A percentile compares a stretch with the other conserved stretches of the same genome.
phyloP scores from a whole-genome alignment of 768 basidiomycete species.

The Ephemerocybe angulata region DNA sequence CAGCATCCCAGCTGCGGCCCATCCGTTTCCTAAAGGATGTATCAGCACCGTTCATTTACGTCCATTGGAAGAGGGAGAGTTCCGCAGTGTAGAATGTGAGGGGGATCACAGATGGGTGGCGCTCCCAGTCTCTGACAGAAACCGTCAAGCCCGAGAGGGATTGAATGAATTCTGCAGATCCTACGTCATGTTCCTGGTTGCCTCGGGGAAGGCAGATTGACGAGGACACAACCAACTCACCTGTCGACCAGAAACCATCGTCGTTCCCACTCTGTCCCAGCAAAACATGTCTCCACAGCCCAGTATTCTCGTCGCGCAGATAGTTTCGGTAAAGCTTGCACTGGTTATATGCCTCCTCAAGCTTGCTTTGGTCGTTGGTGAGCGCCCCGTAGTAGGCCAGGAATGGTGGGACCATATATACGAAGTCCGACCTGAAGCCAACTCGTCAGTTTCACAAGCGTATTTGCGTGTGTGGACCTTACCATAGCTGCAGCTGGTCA shows the following conservation, averaged over 20 bases:
- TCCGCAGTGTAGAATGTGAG: neutral
- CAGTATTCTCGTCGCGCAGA: constrained; percentile 48
- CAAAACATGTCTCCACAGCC: constrained; percentile 76
- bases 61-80: neutral
- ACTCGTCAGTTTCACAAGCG: neutral
- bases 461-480: constrained; percentile 12
- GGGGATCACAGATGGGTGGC: neutral
- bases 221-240: constrained; percentile 42
- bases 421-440: constrained; percentile 62
- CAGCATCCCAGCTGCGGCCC: constrained; percentile 87
- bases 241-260: constrained; percentile 77
- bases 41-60: neutral
- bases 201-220: neutral
- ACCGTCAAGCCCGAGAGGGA: too few species aligned
- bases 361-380: constrained; percentile 52
- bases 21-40: constrained; percentile 62
- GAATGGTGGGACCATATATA: constrained; percentile 87
- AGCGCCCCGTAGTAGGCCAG: constrained; percentile 77
- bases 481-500: constrained; percentile 72
- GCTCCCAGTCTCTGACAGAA: too few species aligned
- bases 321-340: constrained; percentile 67
- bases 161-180: too few species aligned
- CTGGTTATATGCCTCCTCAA: constrained; percentile 67
- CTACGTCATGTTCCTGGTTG: neutral
- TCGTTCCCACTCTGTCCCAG: constrained; percentile 55